These are phyloP conservation scores for Diplogelasinospora grovesii DNA, from an alignment of 495 filamentous ascomycete species.

Conservation along the genomic window DNA sequence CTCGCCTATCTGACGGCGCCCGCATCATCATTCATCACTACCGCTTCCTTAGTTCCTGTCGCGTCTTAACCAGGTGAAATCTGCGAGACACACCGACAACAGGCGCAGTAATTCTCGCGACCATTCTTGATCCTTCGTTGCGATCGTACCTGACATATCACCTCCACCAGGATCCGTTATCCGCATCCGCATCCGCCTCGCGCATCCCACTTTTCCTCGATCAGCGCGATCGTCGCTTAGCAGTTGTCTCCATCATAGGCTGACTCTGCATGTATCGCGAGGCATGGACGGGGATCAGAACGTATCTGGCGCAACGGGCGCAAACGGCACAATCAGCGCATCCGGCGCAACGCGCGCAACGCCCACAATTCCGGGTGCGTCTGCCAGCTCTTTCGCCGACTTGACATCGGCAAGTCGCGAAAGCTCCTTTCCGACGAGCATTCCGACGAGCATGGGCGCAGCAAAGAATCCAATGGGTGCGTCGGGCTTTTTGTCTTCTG, in stretches of 20 bases:
- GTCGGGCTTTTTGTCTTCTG: constrained; percentile 26
- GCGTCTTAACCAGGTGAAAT: constrained; percentile 13
- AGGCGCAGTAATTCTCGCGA: not conserved
- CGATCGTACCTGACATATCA: constrained; percentile 15
- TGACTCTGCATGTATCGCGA: constrained; percentile 35
- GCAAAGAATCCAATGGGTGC: constrained; percentile 36
- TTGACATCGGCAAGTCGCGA: constrained; percentile 32
- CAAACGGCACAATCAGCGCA: too few species aligned
- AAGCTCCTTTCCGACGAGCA: constrained; percentile 27
- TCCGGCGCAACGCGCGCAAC: too few species aligned
- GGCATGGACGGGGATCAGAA: constrained; percentile 39
- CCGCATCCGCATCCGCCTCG: constrained; percentile 16
- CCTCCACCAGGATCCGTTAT: constrained; percentile 11
- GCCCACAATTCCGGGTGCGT: constrained; percentile 27
- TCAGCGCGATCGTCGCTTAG: constrained; percentile 37
- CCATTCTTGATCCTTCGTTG: not conserved
- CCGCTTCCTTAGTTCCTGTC: constrained; percentile 14
- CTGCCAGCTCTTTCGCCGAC: constrained; percentile 22
- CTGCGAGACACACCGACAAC: not conserved
- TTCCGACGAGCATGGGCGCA: constrained; percentile 17
- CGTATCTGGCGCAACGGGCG: constrained; percentile 25
- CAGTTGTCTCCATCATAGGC: constrained; percentile 15
- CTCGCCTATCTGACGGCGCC: constrained; percentile 21
- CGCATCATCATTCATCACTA: constrained; percentile 36
- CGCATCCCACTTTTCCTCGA: constrained; percentile 18